Evolutionary conservation across 2,329 filamentous ascomycete genomes (phyloP).

Genomic region (Epichloe glyceriae): DNA sequence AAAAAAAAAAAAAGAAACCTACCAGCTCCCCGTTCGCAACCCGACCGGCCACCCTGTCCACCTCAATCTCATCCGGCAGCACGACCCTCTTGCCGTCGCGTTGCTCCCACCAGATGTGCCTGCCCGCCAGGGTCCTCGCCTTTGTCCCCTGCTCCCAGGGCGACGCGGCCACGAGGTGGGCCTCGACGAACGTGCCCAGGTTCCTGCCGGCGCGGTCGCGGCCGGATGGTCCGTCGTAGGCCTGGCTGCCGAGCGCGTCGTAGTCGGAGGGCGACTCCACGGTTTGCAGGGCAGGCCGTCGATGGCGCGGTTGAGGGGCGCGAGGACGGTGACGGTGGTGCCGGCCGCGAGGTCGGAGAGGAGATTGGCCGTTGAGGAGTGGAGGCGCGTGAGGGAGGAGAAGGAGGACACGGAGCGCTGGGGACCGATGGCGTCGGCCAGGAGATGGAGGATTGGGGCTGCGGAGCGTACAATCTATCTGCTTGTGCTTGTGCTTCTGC

Average conservation of each 20-base stretch:
- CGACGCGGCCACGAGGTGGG: conserved; percentile 62
- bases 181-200: conserved; percentile 68
- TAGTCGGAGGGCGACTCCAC: conserved; percentile 66
- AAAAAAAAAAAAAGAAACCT: conserved; percentile 15
- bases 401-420: conserved; percentile 75
- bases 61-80: conserved; percentile 68
- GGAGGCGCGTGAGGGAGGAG: conserved; percentile 65
- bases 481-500: too few species aligned
- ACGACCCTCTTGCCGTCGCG: conserved; percentile 56
- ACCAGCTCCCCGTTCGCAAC: conserved; percentile 79
- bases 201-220: conserved; percentile 67
- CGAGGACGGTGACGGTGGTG: conserved; percentile 59
- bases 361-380: conserved; percentile 53
- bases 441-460: conserved; percentile 40
- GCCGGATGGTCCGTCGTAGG: conserved; percentile 17
- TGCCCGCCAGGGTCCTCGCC: conserved; percentile 47
- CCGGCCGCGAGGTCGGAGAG: conserved; percentile 55
- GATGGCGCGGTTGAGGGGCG: conserved; percentile 74
- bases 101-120: conserved; percentile 72
- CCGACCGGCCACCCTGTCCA: conserved; percentile 58
- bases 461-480: not conserved
- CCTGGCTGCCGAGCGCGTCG: conserved; percentile 29
- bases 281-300: conserved; percentile 70
- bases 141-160: conserved; percentile 63
- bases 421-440: conserved; percentile 75